These are phyloP conservation scores for Leccinum pellstonianum DNA, from an alignment of 768 basidiomycete genomes.

Conservation along the genomic window DNA sequence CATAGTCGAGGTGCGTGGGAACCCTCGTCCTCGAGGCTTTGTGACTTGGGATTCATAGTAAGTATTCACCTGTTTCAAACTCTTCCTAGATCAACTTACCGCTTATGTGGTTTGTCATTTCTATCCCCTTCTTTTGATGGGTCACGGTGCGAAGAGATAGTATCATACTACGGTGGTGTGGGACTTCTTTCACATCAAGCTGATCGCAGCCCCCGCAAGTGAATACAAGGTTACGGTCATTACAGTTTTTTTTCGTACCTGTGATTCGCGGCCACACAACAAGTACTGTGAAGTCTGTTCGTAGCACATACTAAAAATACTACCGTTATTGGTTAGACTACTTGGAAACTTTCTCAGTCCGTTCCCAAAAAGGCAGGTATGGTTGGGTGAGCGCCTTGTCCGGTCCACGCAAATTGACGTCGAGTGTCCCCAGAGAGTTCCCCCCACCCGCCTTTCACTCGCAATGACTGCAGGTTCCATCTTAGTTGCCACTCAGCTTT, in stretches of 20 bases:
- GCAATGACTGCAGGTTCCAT: slow-evolving; percentile 32
- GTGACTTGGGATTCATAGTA: neutral
- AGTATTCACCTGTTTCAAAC: neutral
- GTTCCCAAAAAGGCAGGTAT: slow-evolving; percentile 27
- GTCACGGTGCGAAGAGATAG: neutral
- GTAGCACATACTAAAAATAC: neutral
- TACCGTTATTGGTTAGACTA: neutral
- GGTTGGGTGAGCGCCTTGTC: slow-evolving; percentile 3
- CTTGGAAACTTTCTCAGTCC: neutral
- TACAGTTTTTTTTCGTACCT: neutral
- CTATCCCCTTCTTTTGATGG: neutral
- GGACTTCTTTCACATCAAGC: neutral
- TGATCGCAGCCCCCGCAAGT: neutral
- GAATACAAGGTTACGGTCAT: neutral
- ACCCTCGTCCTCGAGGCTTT: neutral
- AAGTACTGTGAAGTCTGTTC: too few species aligned
- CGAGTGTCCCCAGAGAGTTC: neutral
- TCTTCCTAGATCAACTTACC: neutral
- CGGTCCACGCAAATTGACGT: neutral
- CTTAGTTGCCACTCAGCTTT: slow-evolving; percentile 60
- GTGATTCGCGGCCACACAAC: neutral
- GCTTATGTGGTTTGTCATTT: neutral
- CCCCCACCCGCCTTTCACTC: neutral
- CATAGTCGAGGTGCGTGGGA: neutral
- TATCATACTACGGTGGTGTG: neutral